Evolutionary conservation across 805 yeast species (phyloP), one percentile per base, ranked within the genome.

Genomic region (Candida alai): DNA sequence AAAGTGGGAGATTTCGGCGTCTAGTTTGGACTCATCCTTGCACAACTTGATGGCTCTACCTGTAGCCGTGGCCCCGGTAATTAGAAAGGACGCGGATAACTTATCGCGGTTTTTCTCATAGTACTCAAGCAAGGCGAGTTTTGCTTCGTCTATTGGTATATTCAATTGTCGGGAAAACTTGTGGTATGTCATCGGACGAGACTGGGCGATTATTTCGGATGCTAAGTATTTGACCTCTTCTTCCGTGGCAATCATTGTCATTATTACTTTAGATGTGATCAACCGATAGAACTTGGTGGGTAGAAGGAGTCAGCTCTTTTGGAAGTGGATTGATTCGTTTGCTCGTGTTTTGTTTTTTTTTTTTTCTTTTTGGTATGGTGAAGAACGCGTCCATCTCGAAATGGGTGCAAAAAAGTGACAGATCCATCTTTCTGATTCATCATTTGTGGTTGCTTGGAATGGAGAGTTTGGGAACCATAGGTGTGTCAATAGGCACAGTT

Each of bases 41-140:
- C 43, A 44, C 22, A 51, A 37, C 37, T 52, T 53, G 28, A 60
- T 42, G 20, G 45, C 37, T 2, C 35, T 23, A 9, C 47, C 44
- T 3, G 40, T 42, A 2, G 35, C 15, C 8, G 44, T 42, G n/a
- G 32, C 35, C 1, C 79, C 79, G 1, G 61, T 50, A 10, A 70
- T 60, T 3, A 71, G 43, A 40, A 64, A 73, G 0, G 67, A 53
- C 0, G 74, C 74, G 4, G 54, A 46, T 6, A 73, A 35, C 24
- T 56, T 51, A 12, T 59, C 41, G 34, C 47, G 51, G 42, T 72
- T 63, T 21, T 56, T 44, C 5, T 45, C 41, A 42, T 62, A 68
- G 46, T 59, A 74, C 4, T 60, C 50, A 40, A 54, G 54, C 18
- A 74, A 56, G 5, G 62, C 35, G 16, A 35, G 42, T 44, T 72